phyloP scores from a whole-genome alignment of 257 asterid genomes.

The Solanum pimpinellifolium region DNA sequence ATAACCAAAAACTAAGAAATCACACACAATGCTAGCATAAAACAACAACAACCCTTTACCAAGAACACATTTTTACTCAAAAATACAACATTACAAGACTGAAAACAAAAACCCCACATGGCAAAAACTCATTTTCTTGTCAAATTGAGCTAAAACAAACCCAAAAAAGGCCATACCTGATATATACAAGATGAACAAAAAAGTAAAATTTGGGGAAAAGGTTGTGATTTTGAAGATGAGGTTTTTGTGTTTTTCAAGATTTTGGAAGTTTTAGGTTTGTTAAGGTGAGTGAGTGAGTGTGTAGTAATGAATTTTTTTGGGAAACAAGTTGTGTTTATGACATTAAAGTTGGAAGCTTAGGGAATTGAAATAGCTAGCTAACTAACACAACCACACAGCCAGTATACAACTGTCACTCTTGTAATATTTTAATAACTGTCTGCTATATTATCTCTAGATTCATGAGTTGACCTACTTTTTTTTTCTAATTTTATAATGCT shows the following conservation, averaged over 20 bases:
- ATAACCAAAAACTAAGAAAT: neutral
- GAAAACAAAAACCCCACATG: neutral
- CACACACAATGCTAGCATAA: neutral
- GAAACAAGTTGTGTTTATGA: conserved; percentile 1
- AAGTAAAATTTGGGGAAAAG: neutral
- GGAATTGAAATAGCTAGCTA: conserved; percentile 8
- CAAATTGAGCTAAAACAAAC: neutral
- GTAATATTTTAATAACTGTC: conserved; percentile 10
- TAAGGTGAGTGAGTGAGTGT: neutral
- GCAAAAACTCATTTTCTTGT: neutral
- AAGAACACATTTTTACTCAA: neutral
- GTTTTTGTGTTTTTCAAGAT: neutral
- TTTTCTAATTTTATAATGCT: neutral
- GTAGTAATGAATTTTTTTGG: neutral
- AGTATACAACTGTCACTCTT: conserved; percentile 9
- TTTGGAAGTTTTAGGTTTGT: neutral
- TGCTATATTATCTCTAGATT: neutral
- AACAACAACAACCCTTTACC: neutral
- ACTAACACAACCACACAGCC: conserved; percentile 4
- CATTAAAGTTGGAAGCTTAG: conserved; percentile 8
- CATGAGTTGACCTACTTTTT: conserved; percentile 12
- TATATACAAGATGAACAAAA: neutral
- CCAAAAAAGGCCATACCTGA: neutral
- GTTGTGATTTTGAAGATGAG: neutral
- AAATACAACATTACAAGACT: neutral